Percentiles rank a stretch among this genome's conserved stretches.
These are phyloP conservation scores for Combretum micranthum DNA, from an alignment of 345 rosid genomes.

Conservation along the genomic window DNA sequence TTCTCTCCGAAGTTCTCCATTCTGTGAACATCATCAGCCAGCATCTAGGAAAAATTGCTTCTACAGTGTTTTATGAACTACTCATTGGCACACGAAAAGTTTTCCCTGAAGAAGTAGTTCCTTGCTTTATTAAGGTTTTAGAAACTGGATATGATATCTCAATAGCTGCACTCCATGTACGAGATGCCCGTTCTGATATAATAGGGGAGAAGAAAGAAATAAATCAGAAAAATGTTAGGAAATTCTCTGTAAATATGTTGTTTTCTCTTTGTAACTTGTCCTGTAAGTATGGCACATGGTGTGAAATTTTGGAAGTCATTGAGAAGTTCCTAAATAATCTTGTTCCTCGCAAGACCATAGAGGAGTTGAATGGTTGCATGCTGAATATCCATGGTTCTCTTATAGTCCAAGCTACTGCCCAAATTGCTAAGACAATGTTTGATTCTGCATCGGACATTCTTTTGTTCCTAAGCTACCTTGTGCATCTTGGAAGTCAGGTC, in stretches of 20 bases:
- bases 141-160: slow-evolving; percentile 64
- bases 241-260: slow-evolving; percentile 69
- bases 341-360: slow-evolving; percentile 60
- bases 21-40: slow-evolving; percentile 59
- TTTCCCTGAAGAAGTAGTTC: slow-evolving; percentile 67
- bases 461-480: slow-evolving; percentile 72
- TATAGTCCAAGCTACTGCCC: slow-evolving; percentile 73
- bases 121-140: slow-evolving; percentile 66
- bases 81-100: slow-evolving; percentile 44
- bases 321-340: slow-evolving; percentile 61
- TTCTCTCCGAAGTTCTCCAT: slow-evolving; percentile 59
- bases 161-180: slow-evolving; percentile 26
- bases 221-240: slow-evolving; percentile 67
- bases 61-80: slow-evolving; percentile 75
- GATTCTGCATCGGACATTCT: slow-evolving; percentile 76
- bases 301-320: slow-evolving; percentile 50
- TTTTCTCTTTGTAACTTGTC: slow-evolving; percentile 54
- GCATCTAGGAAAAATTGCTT: slow-evolving; percentile 69
- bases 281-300: slow-evolving; percentile 72
- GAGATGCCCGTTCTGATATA: slow-evolving; percentile 53
- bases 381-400: slow-evolving; percentile 37
- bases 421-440: slow-evolving; percentile 76
- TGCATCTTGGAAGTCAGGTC: slow-evolving; percentile 71
- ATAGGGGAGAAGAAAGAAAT: slow-evolving; percentile 55
- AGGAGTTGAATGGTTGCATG: slow-evolving; percentile 34